Evolutionary conservation across 352 stramenopile species (phyloP), one percentile per base, ranked within the genome.

Genomic region (Pythium apleroticum): DNA sequence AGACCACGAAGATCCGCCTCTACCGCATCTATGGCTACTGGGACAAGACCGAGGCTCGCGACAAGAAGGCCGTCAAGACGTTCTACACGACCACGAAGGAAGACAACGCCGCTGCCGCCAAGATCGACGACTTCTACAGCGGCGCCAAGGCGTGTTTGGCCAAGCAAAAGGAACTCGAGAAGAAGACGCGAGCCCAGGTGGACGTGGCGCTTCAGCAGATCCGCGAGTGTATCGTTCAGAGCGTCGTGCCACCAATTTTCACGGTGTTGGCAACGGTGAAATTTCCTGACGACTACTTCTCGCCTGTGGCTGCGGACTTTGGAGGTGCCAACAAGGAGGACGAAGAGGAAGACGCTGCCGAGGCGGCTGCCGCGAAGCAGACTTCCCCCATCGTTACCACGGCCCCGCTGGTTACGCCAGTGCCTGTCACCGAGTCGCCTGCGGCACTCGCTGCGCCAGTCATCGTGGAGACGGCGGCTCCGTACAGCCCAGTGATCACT

Each of bases 111-210:
- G 59, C 48, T 5, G 25, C 15, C 4, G 14, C 14, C 20, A 57
- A 54, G 48, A 41, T 66, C 19, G 59, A 53, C 24, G 37, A 53
- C 20, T 66, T 53, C 37, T 66, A 66, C 37, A 33, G 43, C 35
- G 48, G 30, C 20, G 59, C 59, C 15, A 53, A 59, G n/a, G 50
- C 30, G 19, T 66, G 59, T 24, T 48, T 66, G 31, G 28, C 25
- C 30, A 64, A 64, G 57, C 48, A 62, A 28, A 8, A 31, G 15
- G 57, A 37, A 19, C 17, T 24, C 12, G n/a, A 33, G 31, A n/a
- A 6, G 12, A 57, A 57, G 31, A 41, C 28, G 9, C 31, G 24
- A 9, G 37, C 28, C 4, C 11, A 55, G 6, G n/a, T 57, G 0
- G n/a, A 64, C 2, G 25, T 25, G 10, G 57, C 7, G 10, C 31